Percentiles rank a stretch among this genome's conserved stretches.
Evolutionary conservation across 2,329 filamentous ascomycete genomes (phyloP).

Genomic region (Lachnellula suecica): DNA sequence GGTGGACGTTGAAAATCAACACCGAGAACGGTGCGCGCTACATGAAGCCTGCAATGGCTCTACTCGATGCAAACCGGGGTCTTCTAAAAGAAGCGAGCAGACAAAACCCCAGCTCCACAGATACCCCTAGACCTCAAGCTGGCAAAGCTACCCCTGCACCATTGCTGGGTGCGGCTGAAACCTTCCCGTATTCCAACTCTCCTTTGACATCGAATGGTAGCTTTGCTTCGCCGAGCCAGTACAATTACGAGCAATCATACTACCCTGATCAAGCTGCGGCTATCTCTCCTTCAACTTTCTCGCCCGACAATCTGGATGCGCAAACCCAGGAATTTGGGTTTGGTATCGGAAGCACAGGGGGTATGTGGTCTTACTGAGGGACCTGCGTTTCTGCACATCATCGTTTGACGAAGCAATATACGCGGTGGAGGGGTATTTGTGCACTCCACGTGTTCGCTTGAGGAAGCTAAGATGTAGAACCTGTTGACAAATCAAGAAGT

Average conservation of each 20-base stretch:
- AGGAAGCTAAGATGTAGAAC: too few relatives aligned
- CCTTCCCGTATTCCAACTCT: slow-evolving; percentile 8
- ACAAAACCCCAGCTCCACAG: background rate
- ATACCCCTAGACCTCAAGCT: slow-evolving; percentile 1
- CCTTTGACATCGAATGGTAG: slow-evolving; percentile 9
- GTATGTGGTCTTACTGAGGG: slow-evolving; percentile 16
- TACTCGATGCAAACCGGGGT: slow-evolving; percentile 26
- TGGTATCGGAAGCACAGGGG: slow-evolving; percentile 7
- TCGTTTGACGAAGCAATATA: too few relatives aligned
- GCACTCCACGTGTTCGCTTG: too few relatives aligned
- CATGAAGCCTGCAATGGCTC: slow-evolving; percentile 26
- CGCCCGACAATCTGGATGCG: slow-evolving; percentile 3
- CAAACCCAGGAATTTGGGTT: slow-evolving; percentile 20
- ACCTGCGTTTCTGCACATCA: background rate
- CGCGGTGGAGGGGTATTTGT: too few relatives aligned
- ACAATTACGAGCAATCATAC: slow-evolving; percentile 16
- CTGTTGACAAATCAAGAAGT: too few relatives aligned
- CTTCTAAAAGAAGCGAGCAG: slow-evolving; percentile 16
- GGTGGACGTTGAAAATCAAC: slow-evolving; percentile 30
- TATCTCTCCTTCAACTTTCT: slow-evolving; percentile 10
- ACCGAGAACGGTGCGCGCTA: slow-evolving; percentile 28
- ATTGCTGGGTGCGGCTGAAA: background rate
- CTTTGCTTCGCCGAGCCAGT: slow-evolving; percentile 17
- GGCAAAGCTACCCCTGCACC: background rate
- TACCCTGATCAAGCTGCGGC: slow-evolving; percentile 9